phyloP scores from a whole-genome alignment of 169 alveolate species.

The Plasmodium relictum region DNA sequence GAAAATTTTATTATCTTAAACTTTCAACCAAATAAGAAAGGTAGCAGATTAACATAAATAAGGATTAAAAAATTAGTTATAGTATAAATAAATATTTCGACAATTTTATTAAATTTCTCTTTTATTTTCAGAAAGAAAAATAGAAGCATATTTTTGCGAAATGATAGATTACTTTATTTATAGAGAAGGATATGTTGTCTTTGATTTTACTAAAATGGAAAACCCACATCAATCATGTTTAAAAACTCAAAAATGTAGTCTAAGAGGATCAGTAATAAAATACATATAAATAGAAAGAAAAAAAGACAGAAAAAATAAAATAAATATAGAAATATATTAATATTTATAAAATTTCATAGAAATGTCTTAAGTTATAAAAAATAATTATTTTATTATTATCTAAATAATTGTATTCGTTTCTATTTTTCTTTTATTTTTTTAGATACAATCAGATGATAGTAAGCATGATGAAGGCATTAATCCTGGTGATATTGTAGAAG shows the following conservation, averaged over 20 bases:
- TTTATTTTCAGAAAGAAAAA: slow-evolving; percentile 19
- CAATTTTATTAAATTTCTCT: neutral
- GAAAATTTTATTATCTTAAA: slow-evolving; percentile 59
- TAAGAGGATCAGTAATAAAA: slow-evolving; percentile 67
- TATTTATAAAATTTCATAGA: neutral
- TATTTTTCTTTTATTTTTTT: neutral
- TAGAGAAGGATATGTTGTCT: slow-evolving; percentile 58
- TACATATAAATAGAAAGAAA: slow-evolving; percentile 1
- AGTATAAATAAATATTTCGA: too few relatives aligned
- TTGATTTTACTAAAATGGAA: slow-evolving; percentile 48
- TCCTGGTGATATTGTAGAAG: slow-evolving; percentile 72
- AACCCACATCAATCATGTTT: slow-evolving; percentile 59
- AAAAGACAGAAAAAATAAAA: neutral
- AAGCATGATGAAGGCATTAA: slow-evolving; percentile 51
- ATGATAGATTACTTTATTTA: slow-evolving; percentile 51
- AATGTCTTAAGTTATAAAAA: neutral
- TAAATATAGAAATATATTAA: neutral
- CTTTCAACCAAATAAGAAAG: slow-evolving; percentile 42
- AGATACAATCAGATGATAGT: slow-evolving; percentile 75
- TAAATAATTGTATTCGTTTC: neutral
- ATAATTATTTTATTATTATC: neutral
- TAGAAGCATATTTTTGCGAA: slow-evolving; percentile 68
- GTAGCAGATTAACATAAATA: slow-evolving; percentile 8
- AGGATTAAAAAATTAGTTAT: neutral
- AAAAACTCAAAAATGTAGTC: slow-evolving; percentile 43